These are phyloP conservation scores for Catenaria anguillulae DNA, from an alignment of 371 early-diverging fungal species.

Conservation along the genomic window DNA sequence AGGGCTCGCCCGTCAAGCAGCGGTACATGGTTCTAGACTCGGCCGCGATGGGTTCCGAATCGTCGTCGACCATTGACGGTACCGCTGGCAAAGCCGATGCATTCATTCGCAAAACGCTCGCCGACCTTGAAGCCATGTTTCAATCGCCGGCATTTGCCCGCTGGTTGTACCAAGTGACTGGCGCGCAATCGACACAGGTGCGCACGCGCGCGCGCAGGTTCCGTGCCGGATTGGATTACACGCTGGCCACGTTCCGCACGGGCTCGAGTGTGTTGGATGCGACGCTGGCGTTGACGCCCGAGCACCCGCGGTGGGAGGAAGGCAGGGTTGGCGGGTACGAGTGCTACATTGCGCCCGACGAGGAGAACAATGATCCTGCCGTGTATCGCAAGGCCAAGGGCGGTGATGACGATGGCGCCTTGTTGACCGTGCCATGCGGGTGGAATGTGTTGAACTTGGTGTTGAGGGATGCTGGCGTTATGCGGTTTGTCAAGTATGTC, in stretches of 20 bases:
- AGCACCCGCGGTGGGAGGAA: slow-evolving; percentile 28
- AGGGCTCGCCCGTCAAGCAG: slow-evolving; percentile 42
- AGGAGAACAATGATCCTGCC: slow-evolving; percentile 50
- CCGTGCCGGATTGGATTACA: slow-evolving; percentile 55
- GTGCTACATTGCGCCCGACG: slow-evolving; percentile 53
- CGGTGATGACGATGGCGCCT: slow-evolving; percentile 37
- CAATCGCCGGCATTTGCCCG: slow-evolving; percentile 25
- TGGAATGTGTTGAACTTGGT: slow-evolving; percentile 46
- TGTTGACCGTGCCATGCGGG: slow-evolving; percentile 47
- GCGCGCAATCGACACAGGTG: slow-evolving; percentile 18
- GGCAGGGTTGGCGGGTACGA: slow-evolving; percentile 60
- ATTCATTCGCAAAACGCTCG: slow-evolving; percentile 11
- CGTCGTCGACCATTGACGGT: neutral
- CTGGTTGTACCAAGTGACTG: slow-evolving; percentile 30
- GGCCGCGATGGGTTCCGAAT: neutral
- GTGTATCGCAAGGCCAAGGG: slow-evolving; percentile 33
- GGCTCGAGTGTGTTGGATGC: slow-evolving; percentile 33
- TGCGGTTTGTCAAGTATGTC: slow-evolving; percentile 62
- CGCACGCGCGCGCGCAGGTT: slow-evolving; percentile 41
- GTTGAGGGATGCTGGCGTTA: slow-evolving; percentile 49
- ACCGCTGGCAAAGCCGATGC: too few species aligned
- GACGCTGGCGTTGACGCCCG: slow-evolving; percentile 30
- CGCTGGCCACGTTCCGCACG: slow-evolving; percentile 29
- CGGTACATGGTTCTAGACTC: slow-evolving; percentile 32
- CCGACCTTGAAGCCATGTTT: slow-evolving; percentile 19